These are phyloP conservation scores for Hemisphaericaspora lyxosophila DNA, from an alignment of 1,139 yeast species.

Conservation along the genomic window DNA sequence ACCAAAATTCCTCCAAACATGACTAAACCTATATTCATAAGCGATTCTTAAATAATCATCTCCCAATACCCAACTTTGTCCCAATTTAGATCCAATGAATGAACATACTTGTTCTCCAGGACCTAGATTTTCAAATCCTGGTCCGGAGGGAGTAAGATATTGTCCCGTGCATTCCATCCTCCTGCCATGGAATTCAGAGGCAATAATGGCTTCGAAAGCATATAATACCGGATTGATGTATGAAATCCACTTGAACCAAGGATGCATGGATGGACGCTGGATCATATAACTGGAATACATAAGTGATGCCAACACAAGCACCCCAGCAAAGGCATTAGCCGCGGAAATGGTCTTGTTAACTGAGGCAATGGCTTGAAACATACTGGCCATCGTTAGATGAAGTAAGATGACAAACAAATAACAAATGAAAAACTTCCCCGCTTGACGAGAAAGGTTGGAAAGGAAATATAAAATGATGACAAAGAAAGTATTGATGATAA, in stretches of 20 bases:
- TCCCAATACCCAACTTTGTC: slow-evolving; percentile 46
- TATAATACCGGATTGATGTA: slow-evolving; percentile 58
- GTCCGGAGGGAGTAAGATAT: slow-evolving; percentile 50
- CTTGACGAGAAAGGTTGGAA: slow-evolving; percentile 47
- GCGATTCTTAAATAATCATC: slow-evolving; percentile 45
- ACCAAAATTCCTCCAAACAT: slow-evolving; percentile 71
- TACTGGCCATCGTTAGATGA: slow-evolving; percentile 33
- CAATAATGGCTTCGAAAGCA: slow-evolving; percentile 55
- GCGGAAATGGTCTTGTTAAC: slow-evolving; percentile 44
- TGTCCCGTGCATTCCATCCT: slow-evolving; percentile 48
- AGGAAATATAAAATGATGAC: slow-evolving; percentile 51
- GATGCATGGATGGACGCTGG: slow-evolving; percentile 59
- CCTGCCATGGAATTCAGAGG: slow-evolving; percentile 57
- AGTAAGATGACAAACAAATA: slow-evolving; percentile 41
- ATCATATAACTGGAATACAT: slow-evolving; percentile 57
- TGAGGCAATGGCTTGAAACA: slow-evolving; percentile 54
- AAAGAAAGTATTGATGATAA: slow-evolving; percentile 44
- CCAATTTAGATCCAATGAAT: slow-evolving; percentile 48
- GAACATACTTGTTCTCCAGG: slow-evolving; percentile 50
- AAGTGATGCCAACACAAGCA: slow-evolving; percentile 45
- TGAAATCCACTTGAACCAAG: slow-evolving; percentile 66
- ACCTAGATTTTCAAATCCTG: slow-evolving; percentile 42
- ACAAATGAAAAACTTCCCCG: slow-evolving; percentile 56
- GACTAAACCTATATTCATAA: slow-evolving; percentile 41
- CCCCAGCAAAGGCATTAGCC: slow-evolving; percentile 55